These are phyloP conservation scores for Paecilomyces sp. DNA, from an alignment of 2,329 filamentous ascomycete species.

Conservation along the genomic window DNA sequence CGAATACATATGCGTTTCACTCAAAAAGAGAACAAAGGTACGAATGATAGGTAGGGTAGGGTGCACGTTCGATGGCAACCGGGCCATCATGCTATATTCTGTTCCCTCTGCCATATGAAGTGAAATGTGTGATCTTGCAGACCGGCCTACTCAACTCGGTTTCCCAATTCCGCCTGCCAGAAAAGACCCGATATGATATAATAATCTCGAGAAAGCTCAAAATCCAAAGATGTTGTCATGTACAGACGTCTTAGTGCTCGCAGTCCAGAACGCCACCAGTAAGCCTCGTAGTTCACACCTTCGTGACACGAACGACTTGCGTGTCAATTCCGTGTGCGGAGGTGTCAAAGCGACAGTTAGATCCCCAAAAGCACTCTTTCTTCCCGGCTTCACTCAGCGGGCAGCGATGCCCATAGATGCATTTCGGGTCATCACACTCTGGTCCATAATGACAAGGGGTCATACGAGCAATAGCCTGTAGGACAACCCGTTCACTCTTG, in stretches of 20 bases:
- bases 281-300: conserved; percentile 23
- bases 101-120: background rate
- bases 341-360: conserved; percentile 50
- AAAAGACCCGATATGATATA: background rate
- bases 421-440: conserved; percentile 51
- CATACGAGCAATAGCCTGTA: conserved; percentile 55
- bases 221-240: background rate
- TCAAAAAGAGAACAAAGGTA: background rate
- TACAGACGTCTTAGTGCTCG: background rate
- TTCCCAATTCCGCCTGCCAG: background rate
- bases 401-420: conserved; percentile 59
- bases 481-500: conserved; percentile 45
- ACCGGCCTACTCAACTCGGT: background rate
- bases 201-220: background rate
- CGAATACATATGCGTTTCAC: background rate
- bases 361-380: conserved; percentile 51
- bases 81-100: background rate
- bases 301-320: conserved; percentile 47
- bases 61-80: background rate
- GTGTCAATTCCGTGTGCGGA: conserved; percentile 54
- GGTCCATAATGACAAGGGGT: conserved; percentile 54
- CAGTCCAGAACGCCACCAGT: background rate
- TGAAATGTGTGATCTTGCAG: background rate
- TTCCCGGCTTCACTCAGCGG: conserved; percentile 46
- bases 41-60: background rate